Evolutionary conservation across 495 filamentous ascomycete species (phyloP).

Genomic region (Neurospora sp.): DNA sequence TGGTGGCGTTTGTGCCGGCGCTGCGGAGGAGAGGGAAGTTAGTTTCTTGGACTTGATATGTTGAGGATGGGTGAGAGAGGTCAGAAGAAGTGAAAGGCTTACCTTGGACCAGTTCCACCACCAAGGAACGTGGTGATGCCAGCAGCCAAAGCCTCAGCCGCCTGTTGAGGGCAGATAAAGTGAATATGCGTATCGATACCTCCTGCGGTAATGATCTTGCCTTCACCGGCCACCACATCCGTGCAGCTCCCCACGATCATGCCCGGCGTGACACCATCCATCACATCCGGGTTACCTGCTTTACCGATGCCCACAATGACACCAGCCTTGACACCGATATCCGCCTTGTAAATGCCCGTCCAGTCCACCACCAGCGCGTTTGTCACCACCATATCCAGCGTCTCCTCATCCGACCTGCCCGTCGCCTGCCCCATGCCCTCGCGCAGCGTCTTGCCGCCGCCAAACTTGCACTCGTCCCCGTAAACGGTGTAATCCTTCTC

Average conservation of each 20-base stretch:
- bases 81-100: slow-evolving; percentile 6
- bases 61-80: background rate
- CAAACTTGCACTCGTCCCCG: slow-evolving; percentile 93
- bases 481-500: slow-evolving; percentile 80
- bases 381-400: slow-evolving; percentile 79
- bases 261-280: slow-evolving; percentile 72
- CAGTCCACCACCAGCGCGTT: slow-evolving; percentile 91
- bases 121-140: slow-evolving; percentile 90
- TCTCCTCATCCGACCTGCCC: slow-evolving; percentile 58
- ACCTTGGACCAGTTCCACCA: slow-evolving; percentile 85
- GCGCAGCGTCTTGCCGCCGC: slow-evolving; percentile 86
- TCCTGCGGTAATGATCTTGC: slow-evolving; percentile 87
- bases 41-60: slow-evolving; percentile 3
- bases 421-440: slow-evolving; percentile 96
- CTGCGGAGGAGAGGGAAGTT: slow-evolving; percentile 27
- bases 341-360: slow-evolving; percentile 91
- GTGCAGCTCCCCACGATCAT: slow-evolving; percentile 86
- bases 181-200: slow-evolving; percentile 92
- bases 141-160: slow-evolving; percentile 71
- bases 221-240: slow-evolving; percentile 91
- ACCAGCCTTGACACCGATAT: slow-evolving; percentile 89
- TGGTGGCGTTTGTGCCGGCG: slow-evolving; percentile 91
- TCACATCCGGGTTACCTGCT: slow-evolving; percentile 92
- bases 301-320: slow-evolving; percentile 88
- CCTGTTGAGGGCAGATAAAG: slow-evolving; percentile 95